Base-by-base conservation (phyloP, 352 stramenopile species). In the Pythium graminicola region DNA sequence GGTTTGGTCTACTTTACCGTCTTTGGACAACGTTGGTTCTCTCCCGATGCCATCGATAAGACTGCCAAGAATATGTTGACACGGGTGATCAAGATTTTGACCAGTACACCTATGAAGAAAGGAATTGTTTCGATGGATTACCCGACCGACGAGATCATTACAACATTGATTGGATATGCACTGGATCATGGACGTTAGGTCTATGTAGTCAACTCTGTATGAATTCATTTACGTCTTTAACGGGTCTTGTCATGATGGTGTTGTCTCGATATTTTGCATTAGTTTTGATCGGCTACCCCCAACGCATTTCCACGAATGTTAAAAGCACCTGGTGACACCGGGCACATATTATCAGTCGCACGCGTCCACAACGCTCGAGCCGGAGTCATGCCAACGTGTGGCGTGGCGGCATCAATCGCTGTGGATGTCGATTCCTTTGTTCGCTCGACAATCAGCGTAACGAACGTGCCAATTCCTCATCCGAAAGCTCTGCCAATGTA, bases 41-140 rank as follows among this genome's bases (percentile, higher is more conserved):
- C 42, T 10, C 50, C 50, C 0, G 23, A 50, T 29, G 14, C 20
- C 14, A 48, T 57, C 22, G 28, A 57, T 29, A 50, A 40, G 29
- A 50, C 40, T 8, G 50, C 40, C 28, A 43, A 48, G 10, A 38
- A 17, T 1, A 38, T 56, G 36, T 6, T 56, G 7, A 17, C 35
- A 13, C 36, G 38, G 26, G 49, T 46, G 1, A 23, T 14, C 14
- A 41, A 50, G 40, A 50, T 57, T n/a, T 42, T 42, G 20, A 20
- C 13, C 4, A 16, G 14, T 1, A 27, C 22, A 22, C 50, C 50
- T 2, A 57, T 57, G 50, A 40, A 50, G 20, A 57, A 50, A 7
- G 50, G 50, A 4, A 57, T 57, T n/a, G 50, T 57, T 10, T 57
- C 50, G 28, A 57, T 57, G 40, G 50, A 57, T 14, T 57, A 36